These are phyloP conservation scores for Friedmanniomyces endolithicus DNA, from an alignment of 495 filamentous ascomycete genomes.

Conservation along the genomic window DNA sequence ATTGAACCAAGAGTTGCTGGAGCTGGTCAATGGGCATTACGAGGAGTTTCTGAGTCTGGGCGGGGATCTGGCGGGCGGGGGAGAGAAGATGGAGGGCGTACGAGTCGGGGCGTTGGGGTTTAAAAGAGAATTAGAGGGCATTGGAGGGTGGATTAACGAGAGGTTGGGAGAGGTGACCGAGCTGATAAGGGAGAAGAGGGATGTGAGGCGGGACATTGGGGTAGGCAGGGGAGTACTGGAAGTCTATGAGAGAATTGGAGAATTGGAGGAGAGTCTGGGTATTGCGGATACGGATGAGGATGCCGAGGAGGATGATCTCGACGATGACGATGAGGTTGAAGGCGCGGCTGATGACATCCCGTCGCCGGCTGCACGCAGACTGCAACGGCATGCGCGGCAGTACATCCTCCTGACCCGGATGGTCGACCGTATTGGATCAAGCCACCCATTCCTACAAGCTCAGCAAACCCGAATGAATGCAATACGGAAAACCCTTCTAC, in stretches of 20 bases:
- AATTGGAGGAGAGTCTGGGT: slow-evolving; percentile 56
- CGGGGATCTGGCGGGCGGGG: slow-evolving; percentile 68
- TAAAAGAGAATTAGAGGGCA: slow-evolving; percentile 55
- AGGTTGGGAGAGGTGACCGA: slow-evolving; percentile 41
- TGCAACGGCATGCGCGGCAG: slow-evolving; percentile 46
- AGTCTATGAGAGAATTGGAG: slow-evolving; percentile 39
- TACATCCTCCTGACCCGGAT: slow-evolving; percentile 44
- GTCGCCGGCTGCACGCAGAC: slow-evolving; percentile 32
- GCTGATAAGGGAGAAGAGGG: slow-evolving; percentile 43
- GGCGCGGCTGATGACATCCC: slow-evolving; percentile 19
- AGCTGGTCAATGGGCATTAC: slow-evolving; percentile 90
- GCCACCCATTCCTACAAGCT: slow-evolving; percentile 53
- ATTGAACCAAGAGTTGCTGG: slow-evolving; percentile 72
- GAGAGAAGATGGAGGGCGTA: slow-evolving; percentile 84
- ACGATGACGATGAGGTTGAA: slow-evolving; percentile 24
- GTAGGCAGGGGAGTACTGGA: slow-evolving; percentile 39
- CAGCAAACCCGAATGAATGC: slow-evolving; percentile 46
- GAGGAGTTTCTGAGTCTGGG: slow-evolving; percentile 78
- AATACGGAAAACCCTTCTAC: slow-evolving; percentile 62
- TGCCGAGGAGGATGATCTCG: slow-evolving; percentile 26
- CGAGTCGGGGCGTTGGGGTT: slow-evolving; percentile 79
- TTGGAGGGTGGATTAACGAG: slow-evolving; percentile 43
- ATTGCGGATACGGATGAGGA: slow-evolving; percentile 36
- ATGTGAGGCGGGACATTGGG: slow-evolving; percentile 36
- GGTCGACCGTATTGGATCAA: slow-evolving; percentile 38